Evolutionary conservation across 176 grass and related monocot genomes (phyloP).

Genomic region (Ensete ventricosum): DNA sequence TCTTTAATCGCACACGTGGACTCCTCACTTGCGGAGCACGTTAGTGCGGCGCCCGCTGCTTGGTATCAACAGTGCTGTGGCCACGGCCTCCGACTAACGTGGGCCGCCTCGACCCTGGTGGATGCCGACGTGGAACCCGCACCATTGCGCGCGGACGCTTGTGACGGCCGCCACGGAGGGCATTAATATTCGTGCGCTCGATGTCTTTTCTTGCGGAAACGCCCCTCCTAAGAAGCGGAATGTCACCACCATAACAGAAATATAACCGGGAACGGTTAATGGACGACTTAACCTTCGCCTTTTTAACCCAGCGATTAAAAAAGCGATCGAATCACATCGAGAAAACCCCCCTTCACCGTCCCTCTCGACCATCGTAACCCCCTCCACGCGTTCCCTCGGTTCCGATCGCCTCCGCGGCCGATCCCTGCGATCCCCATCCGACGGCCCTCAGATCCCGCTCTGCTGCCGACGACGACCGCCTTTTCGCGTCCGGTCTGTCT

Average conservation of each 20-base stretch:
- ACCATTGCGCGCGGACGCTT: background rate
- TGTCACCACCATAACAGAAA: too few relatives aligned
- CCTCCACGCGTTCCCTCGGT: constrained; percentile 10
- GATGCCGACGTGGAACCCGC: background rate
- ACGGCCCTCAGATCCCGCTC: background rate
- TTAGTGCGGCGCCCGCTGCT: too few relatives aligned
- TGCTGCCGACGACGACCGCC: background rate
- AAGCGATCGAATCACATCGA: constrained; percentile 24
- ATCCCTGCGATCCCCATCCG: background rate
- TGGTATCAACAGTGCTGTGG: too few relatives aligned
- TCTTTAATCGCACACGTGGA: too few relatives aligned
- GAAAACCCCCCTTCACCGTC: background rate
- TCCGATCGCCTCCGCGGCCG: constrained; percentile 12
- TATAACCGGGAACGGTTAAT: too few relatives aligned
- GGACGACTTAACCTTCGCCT: too few relatives aligned
- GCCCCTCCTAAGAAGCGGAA: too few relatives aligned
- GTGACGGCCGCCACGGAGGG: background rate
- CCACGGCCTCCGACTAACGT: too few relatives aligned
- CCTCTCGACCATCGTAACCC: constrained; percentile 11
- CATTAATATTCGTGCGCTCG: background rate
- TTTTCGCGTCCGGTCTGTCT: background rate
- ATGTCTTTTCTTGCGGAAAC: background rate
- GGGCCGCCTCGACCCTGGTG: too few relatives aligned
- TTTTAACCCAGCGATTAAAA: background rate
- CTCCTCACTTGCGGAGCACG: too few relatives aligned